Evolutionary conservation across 1,284 basidiomycete species (phyloP).

Genomic region (Boletus mariae): DNA sequence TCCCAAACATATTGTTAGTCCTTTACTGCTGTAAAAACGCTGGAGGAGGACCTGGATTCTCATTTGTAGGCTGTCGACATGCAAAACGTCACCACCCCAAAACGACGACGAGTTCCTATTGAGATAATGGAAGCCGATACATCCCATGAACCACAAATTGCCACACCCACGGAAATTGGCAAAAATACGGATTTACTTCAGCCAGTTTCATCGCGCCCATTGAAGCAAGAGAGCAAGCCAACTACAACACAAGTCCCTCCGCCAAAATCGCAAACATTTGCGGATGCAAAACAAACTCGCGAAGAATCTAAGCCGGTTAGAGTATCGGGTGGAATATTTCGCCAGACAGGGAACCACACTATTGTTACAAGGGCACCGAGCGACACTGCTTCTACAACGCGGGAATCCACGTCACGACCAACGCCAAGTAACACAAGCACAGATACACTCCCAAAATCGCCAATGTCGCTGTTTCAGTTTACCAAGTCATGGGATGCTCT

Average conservation of each 20-base stretch:
- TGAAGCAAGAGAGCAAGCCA: slow-evolving; percentile 15
- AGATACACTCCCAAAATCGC: slow-evolving; percentile 23
- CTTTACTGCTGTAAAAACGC: background rate
- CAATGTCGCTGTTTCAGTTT: slow-evolving; percentile 57
- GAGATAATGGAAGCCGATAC: slow-evolving; percentile 52
- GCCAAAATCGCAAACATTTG: slow-evolving; percentile 40
- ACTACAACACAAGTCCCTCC: slow-evolving; percentile 6
- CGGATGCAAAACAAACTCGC: slow-evolving; percentile 52
- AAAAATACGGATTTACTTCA: slow-evolving; percentile 21
- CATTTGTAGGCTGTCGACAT: slow-evolving; percentile 12
- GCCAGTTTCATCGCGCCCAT: slow-evolving; percentile 28
- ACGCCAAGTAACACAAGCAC: slow-evolving; percentile 4
- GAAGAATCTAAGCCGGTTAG: slow-evolving; percentile 40
- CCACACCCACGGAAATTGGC: background rate
- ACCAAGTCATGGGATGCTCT: slow-evolving; percentile 48
- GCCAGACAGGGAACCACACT: slow-evolving; percentile 48
- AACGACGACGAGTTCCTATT: slow-evolving; percentile 66
- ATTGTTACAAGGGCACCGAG: slow-evolving; percentile 33
- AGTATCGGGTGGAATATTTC: slow-evolving; percentile 61
- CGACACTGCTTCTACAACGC: slow-evolving; percentile 6
- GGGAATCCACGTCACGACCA: slow-evolving; percentile 6
- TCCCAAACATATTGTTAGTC: slow-evolving; percentile 17
- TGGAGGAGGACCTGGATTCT: slow-evolving; percentile 7
- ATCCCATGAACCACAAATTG: background rate
- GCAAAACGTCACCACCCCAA: slow-evolving; percentile 20